A percentile compares a stretch with the other conserved stretches of the same genome.
These are phyloP conservation scores for Magnolia officinalis DNA, from an alignment of 164 flowering plant genomes.

Conservation along the genomic window DNA sequence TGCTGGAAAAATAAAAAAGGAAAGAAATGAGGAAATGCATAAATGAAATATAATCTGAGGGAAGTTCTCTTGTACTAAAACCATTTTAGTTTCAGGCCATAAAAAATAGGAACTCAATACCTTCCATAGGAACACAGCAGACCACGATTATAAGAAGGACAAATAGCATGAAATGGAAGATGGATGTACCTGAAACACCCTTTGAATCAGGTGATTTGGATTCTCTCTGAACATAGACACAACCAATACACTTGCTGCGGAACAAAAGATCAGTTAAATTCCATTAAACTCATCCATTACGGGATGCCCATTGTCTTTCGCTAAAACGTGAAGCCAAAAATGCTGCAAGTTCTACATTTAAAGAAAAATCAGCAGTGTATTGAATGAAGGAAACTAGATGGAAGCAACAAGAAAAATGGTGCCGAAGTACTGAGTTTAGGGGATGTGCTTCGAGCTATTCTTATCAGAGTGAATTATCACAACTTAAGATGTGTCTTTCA, in stretches of 20 bases:
- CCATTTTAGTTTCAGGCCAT: not conserved
- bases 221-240: not conserved
- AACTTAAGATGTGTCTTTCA: not conserved
- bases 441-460: not conserved
- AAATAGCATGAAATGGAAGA: not conserved
- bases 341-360: not conserved
- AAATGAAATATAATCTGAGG: too few relatives aligned
- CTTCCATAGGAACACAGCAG: not conserved
- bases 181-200: not conserved
- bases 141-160: not conserved
- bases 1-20: too few relatives aligned
- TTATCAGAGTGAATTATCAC: not conserved
- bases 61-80: too few relatives aligned
- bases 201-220: not conserved
- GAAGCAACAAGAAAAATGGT: not conserved
- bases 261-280: not conserved
- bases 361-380: not conserved
- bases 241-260: not conserved
- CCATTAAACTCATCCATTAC: not conserved
- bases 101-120: not conserved
- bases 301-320: not conserved
- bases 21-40: too few relatives aligned
- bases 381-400: not conserved
- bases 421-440: not conserved
- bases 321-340: not conserved